Conservation (phyloP, 345 rosid species). For the Murraya paniculata region DNA sequence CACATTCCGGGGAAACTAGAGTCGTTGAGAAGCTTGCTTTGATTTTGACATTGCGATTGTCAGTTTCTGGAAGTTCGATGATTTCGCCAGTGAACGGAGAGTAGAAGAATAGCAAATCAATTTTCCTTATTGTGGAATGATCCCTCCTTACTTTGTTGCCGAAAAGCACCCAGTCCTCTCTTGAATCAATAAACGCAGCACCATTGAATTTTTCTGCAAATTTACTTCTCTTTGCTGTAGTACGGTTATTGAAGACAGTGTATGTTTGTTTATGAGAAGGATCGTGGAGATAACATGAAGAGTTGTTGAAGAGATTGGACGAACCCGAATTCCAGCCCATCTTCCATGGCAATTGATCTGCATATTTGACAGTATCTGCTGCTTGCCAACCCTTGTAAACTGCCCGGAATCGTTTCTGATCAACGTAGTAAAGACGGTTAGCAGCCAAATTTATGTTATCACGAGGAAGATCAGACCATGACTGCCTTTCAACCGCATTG, state of each 20-base stretch:
- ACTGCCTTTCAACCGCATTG: too few relatives aligned
- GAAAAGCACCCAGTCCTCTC: not conserved
- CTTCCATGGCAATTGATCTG: not conserved
- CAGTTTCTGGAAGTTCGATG: not conserved
- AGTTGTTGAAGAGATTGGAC: not conserved
- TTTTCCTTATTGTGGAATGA: not conserved
- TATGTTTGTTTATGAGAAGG: not conserved
- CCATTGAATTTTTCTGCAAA: not conserved
- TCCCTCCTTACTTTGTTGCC: too few relatives aligned
- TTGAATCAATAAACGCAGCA: not conserved
- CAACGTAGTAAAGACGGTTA: too few relatives aligned
- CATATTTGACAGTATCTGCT: not conserved
- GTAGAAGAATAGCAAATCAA: not conserved
- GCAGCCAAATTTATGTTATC: too few relatives aligned
- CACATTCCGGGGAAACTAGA: not conserved
- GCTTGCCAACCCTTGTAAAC: not conserved
- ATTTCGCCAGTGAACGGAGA: not conserved
- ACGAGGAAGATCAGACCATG: too few relatives aligned
- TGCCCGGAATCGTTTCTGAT: not conserved
- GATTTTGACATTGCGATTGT: too few relatives aligned
- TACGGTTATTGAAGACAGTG: too few relatives aligned
- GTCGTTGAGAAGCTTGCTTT: not conserved
- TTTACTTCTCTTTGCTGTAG: too few relatives aligned
- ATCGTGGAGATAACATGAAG: not conserved
- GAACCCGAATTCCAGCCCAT: not conserved